phyloP scores from a whole-genome alignment of 768 basidiomycete species.

The Tricholoma saponaceum region DNA sequence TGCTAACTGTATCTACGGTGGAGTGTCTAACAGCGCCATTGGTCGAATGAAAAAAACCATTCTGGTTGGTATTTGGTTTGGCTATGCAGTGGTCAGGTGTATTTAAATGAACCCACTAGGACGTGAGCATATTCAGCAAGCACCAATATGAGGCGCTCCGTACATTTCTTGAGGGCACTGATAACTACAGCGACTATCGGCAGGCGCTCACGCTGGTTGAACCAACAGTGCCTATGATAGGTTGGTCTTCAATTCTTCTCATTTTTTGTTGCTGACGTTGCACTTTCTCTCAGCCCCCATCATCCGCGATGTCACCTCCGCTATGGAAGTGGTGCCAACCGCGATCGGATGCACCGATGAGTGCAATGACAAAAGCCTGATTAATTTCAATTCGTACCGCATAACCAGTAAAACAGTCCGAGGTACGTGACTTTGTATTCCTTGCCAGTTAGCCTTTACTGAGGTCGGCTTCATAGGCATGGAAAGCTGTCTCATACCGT shows the following conservation, averaged over 20 bases:
- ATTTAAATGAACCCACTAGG: constrained; percentile 10
- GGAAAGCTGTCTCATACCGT: constrained; percentile 43
- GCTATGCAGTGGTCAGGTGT: neutral
- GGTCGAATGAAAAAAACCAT: constrained; percentile 32
- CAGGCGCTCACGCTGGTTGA: constrained; percentile 18
- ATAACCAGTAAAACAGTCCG: constrained; percentile 36
- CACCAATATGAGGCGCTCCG: constrained; percentile 25
- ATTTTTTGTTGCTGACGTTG: neutral
- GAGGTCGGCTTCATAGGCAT: constrained; percentile 28
- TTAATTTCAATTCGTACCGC: constrained; percentile 36
- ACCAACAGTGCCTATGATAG: constrained; percentile 31
- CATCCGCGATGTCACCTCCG: constrained; percentile 24
- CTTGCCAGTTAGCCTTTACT: neutral
- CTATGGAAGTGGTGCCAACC: constrained; percentile 18
- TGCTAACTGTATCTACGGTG: constrained; percentile 36
- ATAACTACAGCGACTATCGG: constrained; percentile 25
- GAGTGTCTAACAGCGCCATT: constrained; percentile 36
- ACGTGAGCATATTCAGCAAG: constrained; percentile 21
- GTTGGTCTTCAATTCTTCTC: constrained; percentile 14
- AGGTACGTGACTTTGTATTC: constrained; percentile 21
- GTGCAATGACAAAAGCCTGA: constrained; percentile 17
- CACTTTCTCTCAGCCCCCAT: constrained; percentile 19
- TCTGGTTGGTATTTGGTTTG: constrained; percentile 21
- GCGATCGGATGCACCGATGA: constrained; percentile 8
- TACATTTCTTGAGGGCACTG: constrained; percentile 22